Conservation (phyloP, 257 asterid species). For the Rhazya stricta region DNA sequence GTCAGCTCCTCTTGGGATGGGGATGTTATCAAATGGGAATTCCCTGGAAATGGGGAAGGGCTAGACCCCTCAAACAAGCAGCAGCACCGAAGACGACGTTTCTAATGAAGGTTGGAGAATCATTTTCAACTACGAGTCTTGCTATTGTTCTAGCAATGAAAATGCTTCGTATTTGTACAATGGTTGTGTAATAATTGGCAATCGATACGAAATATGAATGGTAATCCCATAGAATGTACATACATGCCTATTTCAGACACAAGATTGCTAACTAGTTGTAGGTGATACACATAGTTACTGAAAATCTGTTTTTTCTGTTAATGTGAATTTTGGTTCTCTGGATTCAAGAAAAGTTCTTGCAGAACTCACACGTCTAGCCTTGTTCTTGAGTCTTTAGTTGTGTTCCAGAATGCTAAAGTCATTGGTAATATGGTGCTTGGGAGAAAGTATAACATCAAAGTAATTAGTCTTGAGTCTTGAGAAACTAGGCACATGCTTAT, state of each 20-base stretch:
- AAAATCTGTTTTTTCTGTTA: not conserved
- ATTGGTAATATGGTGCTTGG: not conserved
- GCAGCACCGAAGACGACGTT: constrained; percentile 28
- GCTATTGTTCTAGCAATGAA: not conserved
- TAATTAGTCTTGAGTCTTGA: not conserved
- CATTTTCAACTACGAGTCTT: not conserved
- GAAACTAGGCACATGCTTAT: not conserved
- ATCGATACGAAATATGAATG: not conserved
- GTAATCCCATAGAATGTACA: not conserved
- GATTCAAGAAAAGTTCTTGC: not conserved
- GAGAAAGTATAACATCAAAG: not conserved
- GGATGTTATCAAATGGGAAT: constrained; percentile 74
- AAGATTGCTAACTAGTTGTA: not conserved
- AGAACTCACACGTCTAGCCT: no score
- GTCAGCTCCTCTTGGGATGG: constrained; percentile 95
- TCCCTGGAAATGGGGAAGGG: constrained; percentile 42
- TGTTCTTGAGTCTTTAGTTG: no score
- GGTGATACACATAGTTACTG: not conserved
- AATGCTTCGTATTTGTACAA: not conserved
- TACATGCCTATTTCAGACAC: not conserved
- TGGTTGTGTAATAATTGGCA: not conserved
- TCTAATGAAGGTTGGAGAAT: constrained; percentile 7
- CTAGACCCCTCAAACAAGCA: constrained; percentile 23
- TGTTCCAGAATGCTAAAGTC: not conserved
- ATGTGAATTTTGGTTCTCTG: not conserved